Percentiles rank a stretch among this genome's conserved stretches.
These are phyloP conservation scores for Acacia confusa DNA, from an alignment of 306 rosid species.

Conservation along the genomic window DNA sequence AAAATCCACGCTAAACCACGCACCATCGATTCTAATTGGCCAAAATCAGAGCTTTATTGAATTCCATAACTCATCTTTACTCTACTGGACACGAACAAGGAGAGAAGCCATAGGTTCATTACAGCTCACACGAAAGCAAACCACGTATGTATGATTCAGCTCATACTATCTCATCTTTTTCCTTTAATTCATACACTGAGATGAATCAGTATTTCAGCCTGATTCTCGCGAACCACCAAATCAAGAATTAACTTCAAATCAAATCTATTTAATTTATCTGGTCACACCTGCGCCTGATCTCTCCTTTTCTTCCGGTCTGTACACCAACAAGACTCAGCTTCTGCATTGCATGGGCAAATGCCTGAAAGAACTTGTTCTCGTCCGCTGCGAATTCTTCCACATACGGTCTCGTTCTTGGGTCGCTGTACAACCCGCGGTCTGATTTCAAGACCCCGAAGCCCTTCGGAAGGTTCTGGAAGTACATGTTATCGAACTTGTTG, in stretches of 20 bases:
- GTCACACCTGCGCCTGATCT: slow-evolving; percentile 90
- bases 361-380: slow-evolving; percentile 57
- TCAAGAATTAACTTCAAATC: neutral
- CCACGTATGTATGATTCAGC: slow-evolving; percentile 27
- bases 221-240: slow-evolving; percentile 2
- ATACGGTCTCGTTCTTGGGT: slow-evolving; percentile 52
- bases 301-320: slow-evolving; percentile 67
- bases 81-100: neutral
- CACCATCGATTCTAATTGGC: neutral
- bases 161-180: slow-evolving; percentile 9
- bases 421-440: slow-evolving; percentile 61
- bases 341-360: slow-evolving; percentile 66
- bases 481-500: slow-evolving; percentile 76
- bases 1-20: slow-evolving; percentile 32
- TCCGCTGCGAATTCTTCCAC: slow-evolving; percentile 64
- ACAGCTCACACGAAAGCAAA: slow-evolving; percentile 8
- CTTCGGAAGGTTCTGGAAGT: slow-evolving; percentile 72
- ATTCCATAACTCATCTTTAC: neutral
- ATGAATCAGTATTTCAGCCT: slow-evolving; percentile 27
- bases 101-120: neutral
- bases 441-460: slow-evolving; percentile 79
- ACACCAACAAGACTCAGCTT: slow-evolving; percentile 66
- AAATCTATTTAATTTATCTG: slow-evolving; percentile 64
- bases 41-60: slow-evolving; percentile 1
- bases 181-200: slow-evolving; percentile 27